Evolutionary conservation across 2,329 filamentous ascomycete species (phyloP).

Genomic region (Colletotrichum sp.): DNA sequence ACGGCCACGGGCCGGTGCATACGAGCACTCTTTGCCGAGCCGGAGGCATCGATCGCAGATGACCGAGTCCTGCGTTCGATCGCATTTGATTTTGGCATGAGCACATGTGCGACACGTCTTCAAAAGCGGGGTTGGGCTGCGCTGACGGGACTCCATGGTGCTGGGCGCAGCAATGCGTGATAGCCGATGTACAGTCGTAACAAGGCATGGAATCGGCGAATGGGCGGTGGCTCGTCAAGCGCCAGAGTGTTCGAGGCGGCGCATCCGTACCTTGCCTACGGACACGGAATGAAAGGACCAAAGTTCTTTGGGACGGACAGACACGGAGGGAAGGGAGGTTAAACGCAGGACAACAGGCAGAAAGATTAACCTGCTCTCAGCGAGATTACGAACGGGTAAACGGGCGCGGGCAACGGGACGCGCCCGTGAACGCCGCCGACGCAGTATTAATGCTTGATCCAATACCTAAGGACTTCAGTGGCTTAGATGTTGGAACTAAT

Average conservation of each 20-base stretch:
- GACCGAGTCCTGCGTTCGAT: conserved; percentile 35
- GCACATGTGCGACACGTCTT: conserved; percentile 40
- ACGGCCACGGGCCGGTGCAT: conserved; percentile 31
- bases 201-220: neutral
- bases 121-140: conserved; percentile 10
- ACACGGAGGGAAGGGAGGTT: neutral
- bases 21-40: conserved; percentile 35
- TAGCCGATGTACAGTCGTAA: neutral
- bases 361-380: neutral
- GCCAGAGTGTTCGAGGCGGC: neutral
- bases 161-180: neutral
- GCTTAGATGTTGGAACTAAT: neutral
- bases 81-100: conserved; percentile 38
- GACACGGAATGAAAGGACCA: neutral
- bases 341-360: neutral
- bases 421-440: neutral
- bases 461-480: neutral
- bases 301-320: neutral
- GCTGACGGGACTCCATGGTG: conserved; percentile 8
- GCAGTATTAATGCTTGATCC: neutral
- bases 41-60: conserved; percentile 36
- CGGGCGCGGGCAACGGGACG: neutral
- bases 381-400: neutral
- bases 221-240: neutral
- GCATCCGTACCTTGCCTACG: neutral